Base-by-base conservation (phyloP, 2,329 filamentous ascomycete genomes). In the Colletotrichum sublineola region DNA sequence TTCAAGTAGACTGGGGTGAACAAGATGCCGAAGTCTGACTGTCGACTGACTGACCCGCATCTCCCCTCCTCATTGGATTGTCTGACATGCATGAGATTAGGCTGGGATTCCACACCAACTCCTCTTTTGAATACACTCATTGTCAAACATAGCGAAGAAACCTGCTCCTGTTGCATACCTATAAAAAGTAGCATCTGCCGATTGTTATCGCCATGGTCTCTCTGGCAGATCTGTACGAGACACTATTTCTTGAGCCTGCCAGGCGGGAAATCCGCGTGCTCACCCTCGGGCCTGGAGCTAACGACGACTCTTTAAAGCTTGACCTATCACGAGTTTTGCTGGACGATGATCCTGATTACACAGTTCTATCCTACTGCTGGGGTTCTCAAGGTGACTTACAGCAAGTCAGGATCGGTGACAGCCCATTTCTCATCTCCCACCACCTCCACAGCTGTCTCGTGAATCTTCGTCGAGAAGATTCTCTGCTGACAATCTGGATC, bases 381-480 rank as follows among this genome's bases (percentile, higher is more conserved):
- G 20, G 46, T 20, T 5, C 46, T 48, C 46, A 48, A 24, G 46
- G 11, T 24, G n/a, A 24, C 12, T n/a, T 48, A 48, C 20, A 6
- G 46, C 46, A 48, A n/a, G 46, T 48, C n/a, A 24, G 4, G 9
- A 12, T 48, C 52, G 24, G 52, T 14, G 24, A 33, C 52, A 33
- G 12, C 15, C 18, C 52, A 20, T 14, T 55, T 33, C 52, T 15
- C 14, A 33, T 55, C 6, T 55, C 52, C 24, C 24, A 15, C 24
- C 52, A 55, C 31, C 52, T 55, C 24, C 52, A 55, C 15, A 55
- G 24, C n/a, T 55, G 52, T 24, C 52, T 55, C 29, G 15, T 55
- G 24, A 55, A 24, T 18, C 52, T 55, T 15, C 52, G 52, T 7
- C 52, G 52, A 33, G 31, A 55, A 7, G 52, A 55, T 33, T 33